Percentiles rank a stretch among this genome's conserved stretches.
Conservation (phyloP, 768 basidiomycete genomes). For the Suillus fuscotomentosus region DNA sequence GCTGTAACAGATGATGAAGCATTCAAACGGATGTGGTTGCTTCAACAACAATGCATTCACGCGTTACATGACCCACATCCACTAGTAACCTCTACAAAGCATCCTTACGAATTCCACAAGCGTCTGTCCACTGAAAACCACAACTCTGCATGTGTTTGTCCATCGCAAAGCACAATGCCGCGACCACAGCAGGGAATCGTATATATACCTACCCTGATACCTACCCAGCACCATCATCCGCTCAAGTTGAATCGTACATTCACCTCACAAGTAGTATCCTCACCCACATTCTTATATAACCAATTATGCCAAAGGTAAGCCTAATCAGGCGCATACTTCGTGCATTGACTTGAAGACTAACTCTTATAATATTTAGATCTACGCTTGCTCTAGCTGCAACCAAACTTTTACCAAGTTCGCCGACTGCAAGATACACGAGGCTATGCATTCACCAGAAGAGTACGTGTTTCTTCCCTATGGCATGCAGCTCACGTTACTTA, state of each 20-base stretch:
- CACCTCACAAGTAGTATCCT: background rate
- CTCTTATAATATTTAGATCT: constrained; percentile 8
- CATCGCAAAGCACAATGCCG: background rate
- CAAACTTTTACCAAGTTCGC: constrained; percentile 11
- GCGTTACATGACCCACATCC: background rate
- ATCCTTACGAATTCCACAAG: background rate
- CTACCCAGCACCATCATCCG: background rate
- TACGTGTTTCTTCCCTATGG: no score
- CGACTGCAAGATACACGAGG: no score
- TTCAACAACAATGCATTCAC: no score
- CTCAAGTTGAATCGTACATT: background rate
- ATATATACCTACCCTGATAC: background rate
- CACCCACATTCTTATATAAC: background rate
- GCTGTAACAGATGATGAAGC: no score
- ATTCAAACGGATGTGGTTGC: no score
- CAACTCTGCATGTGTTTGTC: no score
- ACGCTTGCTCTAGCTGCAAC: constrained; percentile 14
- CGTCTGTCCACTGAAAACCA: background rate
- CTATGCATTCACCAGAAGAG: no score
- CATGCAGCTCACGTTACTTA: no score
- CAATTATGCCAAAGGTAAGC: background rate
- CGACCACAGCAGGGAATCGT: background rate
- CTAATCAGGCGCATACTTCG: background rate
- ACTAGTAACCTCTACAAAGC: background rate
- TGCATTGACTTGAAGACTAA: background rate